phyloP scores from a whole-genome alignment of 768 basidiomycete species.

The Boletus pseudo-olivaceus region DNA sequence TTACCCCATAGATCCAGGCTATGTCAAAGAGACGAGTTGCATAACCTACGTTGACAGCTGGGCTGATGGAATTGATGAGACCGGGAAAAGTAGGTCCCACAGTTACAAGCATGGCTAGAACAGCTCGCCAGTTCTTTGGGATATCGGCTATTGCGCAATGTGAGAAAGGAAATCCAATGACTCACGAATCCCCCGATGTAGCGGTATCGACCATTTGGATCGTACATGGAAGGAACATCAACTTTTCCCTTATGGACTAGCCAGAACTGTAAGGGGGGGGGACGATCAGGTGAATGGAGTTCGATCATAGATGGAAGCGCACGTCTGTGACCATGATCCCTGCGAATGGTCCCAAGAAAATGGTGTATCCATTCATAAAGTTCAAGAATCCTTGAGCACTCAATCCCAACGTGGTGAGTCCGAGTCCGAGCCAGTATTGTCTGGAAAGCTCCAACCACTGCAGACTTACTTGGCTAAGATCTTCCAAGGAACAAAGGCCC shows the following conservation, averaged over 20 bases:
- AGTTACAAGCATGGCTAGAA: constrained; percentile 62
- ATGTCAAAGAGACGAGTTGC: constrained; percentile 60
- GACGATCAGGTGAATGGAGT: background rate
- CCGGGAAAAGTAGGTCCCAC: constrained; percentile 76
- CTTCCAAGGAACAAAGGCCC: constrained; percentile 83
- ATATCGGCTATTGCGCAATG: background rate
- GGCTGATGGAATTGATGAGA: constrained; percentile 69
- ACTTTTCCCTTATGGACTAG: constrained; percentile 66
- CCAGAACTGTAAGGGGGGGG: constrained; percentile 65
- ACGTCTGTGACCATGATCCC: constrained; percentile 66
- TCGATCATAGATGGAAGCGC: constrained; percentile 22
- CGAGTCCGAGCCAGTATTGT: background rate
- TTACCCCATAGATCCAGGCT: constrained; percentile 73
- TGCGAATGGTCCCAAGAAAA: constrained; percentile 83
- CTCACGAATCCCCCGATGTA: constrained; percentile 73
- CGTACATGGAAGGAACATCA: constrained; percentile 81
- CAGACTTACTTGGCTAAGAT: constrained; percentile 52
- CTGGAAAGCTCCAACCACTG: background rate
- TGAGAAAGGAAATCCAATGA: constrained; percentile 9
- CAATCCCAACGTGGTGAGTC: too few species aligned
- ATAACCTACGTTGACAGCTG: constrained; percentile 57
- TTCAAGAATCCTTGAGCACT: constrained; percentile 64
- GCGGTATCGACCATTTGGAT: constrained; percentile 72
- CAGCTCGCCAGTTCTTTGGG: constrained; percentile 76
- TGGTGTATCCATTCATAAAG: constrained; percentile 83